A percentile compares a stretch with the other conserved stretches of the same genome.
phyloP scores from a whole-genome alignment of 2,329 filamentous ascomycete genomes.

The Fusarium sp. region DNA sequence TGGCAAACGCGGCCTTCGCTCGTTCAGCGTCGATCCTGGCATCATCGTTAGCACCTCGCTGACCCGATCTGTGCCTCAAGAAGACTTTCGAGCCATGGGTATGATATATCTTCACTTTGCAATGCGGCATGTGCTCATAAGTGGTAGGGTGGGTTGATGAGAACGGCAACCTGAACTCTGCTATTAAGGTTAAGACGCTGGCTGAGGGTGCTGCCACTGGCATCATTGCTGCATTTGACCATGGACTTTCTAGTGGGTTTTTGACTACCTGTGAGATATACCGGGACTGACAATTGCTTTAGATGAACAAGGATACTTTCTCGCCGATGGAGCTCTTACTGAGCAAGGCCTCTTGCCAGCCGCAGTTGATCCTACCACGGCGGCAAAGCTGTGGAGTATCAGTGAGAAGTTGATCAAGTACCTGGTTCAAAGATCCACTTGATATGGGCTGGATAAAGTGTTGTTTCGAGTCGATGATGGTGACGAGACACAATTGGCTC shows the following conservation, averaged over 20 bases:
- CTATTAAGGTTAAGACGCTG: not conserved
- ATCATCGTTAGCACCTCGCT: not conserved
- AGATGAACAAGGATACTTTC: not conserved
- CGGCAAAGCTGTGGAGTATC: not conserved
- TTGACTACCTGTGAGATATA: not conserved
- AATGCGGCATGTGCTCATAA: not conserved
- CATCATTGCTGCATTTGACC: not conserved
- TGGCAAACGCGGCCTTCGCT: not conserved
- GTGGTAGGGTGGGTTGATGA: not conserved
- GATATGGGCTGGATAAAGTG: not conserved
- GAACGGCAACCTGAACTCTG: not conserved
- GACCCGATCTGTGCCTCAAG: not conserved
- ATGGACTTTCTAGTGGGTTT: not conserved
- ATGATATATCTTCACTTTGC: accelerated
- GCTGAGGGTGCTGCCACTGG: not conserved
- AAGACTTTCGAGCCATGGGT: not conserved
- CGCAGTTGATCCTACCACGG: not conserved
- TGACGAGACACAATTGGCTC: not conserved
- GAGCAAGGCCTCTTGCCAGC: not conserved
- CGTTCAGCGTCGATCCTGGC: not conserved
- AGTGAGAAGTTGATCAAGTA: not conserved
- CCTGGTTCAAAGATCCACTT: not conserved
- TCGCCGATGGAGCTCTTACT: not conserved
- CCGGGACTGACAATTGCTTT: too few relatives aligned
- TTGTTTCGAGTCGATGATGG: not conserved